A percentile compares a stretch with the other conserved stretches of the same genome.
Conservation (phyloP, 495 filamentous ascomycete species). For the Extremus antarcticus region DNA sequence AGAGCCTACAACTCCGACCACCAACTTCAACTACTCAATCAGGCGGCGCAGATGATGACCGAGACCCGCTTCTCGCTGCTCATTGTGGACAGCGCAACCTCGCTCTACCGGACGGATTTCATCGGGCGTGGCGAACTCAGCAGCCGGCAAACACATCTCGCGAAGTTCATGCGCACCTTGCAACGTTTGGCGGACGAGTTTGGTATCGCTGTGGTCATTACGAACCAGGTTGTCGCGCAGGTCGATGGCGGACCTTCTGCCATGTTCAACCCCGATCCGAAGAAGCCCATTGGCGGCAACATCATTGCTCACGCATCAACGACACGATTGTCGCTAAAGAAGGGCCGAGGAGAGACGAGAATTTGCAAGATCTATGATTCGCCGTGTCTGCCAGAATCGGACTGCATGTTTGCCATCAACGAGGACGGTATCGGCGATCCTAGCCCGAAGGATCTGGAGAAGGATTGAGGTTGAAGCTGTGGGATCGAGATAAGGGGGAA, state of each 20-base stretch:
- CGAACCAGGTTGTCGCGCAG: constrained; percentile 96
- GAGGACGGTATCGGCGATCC: constrained; percentile 96
- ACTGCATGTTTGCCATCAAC: constrained; percentile 92
- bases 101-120: constrained; percentile 93
- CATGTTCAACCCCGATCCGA: constrained; percentile 98
- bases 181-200: constrained; percentile 95
- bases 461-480: constrained; percentile 34
- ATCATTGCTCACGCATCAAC: constrained; percentile 97
- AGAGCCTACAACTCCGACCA: constrained; percentile 98
- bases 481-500: not conserved
- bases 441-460: constrained; percentile 88
- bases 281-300: constrained; percentile 97
- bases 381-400: constrained; percentile 89
- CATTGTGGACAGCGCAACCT: constrained; percentile 88
- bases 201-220: constrained; percentile 96
- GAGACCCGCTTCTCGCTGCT: constrained; percentile 94
- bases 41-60: constrained; percentile 97
- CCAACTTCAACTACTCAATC: constrained; percentile 85
- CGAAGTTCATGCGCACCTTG: constrained; percentile 92
- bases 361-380: constrained; percentile 99
- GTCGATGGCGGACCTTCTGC: constrained; percentile 89
- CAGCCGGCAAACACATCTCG: constrained; percentile 79
- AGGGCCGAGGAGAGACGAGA: constrained; percentile 87
- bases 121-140: constrained; percentile 86
- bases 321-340: constrained; percentile 81